A percentile compares a stretch with the other conserved stretches of the same genome.
These are phyloP conservation scores for Blastocrithidia nonstop DNA, from an alignment of 208 protist genomes.

Conservation along the genomic window DNA sequence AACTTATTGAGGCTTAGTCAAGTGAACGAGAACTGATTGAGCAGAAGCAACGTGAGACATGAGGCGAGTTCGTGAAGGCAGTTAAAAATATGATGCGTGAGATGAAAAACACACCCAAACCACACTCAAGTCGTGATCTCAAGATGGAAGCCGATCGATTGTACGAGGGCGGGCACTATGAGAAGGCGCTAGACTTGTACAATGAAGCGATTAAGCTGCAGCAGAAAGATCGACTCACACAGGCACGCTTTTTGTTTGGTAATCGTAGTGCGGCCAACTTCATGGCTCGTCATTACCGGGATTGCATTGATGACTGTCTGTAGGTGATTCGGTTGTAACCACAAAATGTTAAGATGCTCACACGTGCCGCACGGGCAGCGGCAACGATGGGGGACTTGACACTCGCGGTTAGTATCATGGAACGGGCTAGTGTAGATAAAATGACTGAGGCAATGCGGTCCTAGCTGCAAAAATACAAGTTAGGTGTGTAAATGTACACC, in stretches of 20 bases:
- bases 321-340: slow-evolving; percentile 56
- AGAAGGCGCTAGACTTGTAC: slow-evolving; percentile 65
- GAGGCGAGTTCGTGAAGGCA: slow-evolving; percentile 1
- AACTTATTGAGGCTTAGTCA: slow-evolving; percentile 15
- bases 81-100: no score
- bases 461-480: slow-evolving; percentile 40
- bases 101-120: no score
- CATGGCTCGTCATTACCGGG: slow-evolving; percentile 68
- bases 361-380: slow-evolving; percentile 58
- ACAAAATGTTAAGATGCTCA: slow-evolving; percentile 42
- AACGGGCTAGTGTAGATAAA: slow-evolving; percentile 18
- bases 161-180: slow-evolving; percentile 76
- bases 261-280: slow-evolving; percentile 82
- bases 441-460: slow-evolving; percentile 16
- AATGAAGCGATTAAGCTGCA: slow-evolving; percentile 67
- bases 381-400: slow-evolving; percentile 64
- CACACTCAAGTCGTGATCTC: slow-evolving; percentile 23
- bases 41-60: background rate
- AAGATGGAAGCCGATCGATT: slow-evolving; percentile 75
- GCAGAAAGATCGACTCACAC: slow-evolving; percentile 30
- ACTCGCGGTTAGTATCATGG: slow-evolving; percentile 39
- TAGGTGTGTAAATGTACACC: slow-evolving; percentile 32
- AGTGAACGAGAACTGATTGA: slow-evolving; percentile 16
- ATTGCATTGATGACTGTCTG: slow-evolving; percentile 73
- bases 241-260: slow-evolving; percentile 53